Evolutionary conservation across 352 stramenopile species (phyloP), one percentile per base, ranked within the genome.

Genomic region (Pythium volutum): DNA sequence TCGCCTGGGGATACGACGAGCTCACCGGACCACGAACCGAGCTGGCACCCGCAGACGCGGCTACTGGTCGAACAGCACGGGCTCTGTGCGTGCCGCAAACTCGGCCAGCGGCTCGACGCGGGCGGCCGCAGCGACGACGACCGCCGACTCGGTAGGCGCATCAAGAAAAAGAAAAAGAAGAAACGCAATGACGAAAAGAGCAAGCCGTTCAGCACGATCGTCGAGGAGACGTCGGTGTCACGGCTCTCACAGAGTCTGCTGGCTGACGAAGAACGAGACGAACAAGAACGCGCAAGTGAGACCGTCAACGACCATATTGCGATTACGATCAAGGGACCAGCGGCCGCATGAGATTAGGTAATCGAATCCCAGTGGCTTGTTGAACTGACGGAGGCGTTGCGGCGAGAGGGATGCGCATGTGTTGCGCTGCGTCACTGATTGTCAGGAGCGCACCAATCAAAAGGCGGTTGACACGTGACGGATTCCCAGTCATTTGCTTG

Each of bases 81-180:
- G 1, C 47, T 77, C 33, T 81, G 75, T 45, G 59, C 55, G 6
- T 81, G 75, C 43, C 67, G 65, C 6, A 77, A 78, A 52, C 62
- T 75, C 6, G 74, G 74, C 0, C 74, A 82, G 57, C 66, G 65
- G 1, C 33, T 76, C 5, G 46, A 73, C 23, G 12, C 16, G 25
- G 31, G 31, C n/a, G 26, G 12, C 11, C 22, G 42, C 9, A 34
- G 9, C n/a, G 9, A 41, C 23, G 29, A 22, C 22, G 29, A 31
- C 14, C 42, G 43, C 10, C 57, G 47, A 8, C 5, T 25, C 9
- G 26, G 46, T 12, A 12, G 23, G 14, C 16, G 47, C 18, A 29
- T 12, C 27, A 54, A 12, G 22, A 58, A 58, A 25, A 16, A 25
- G 15, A 58, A 58, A 14, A n/a, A 25, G 29, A 55, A 45, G 23